phyloP scores from a whole-genome alignment of 176 grass and related monocot genomes.

The Aechmea fasciata region DNA sequence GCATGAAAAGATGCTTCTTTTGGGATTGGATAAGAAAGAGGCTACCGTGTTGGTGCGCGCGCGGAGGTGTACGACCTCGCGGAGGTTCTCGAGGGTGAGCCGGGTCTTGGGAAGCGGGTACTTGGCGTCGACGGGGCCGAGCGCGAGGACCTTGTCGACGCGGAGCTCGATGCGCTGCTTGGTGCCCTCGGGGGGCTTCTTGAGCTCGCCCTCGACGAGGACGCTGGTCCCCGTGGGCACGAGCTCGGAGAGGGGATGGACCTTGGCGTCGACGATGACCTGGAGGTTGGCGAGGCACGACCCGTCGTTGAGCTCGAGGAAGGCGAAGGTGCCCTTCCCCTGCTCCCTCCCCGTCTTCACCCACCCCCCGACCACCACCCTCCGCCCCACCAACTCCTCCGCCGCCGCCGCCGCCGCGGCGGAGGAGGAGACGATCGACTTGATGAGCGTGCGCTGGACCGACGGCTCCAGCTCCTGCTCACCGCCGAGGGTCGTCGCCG shows the following conservation, averaged over 20 bases:
- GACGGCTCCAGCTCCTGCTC: slow-evolving; percentile 28
- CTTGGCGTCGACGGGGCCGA: slow-evolving; percentile 57
- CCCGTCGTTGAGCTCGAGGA: slow-evolving; percentile 87
- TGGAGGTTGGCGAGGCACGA: slow-evolving; percentile 75
- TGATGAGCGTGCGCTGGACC: slow-evolving; percentile 25
- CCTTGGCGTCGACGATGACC: slow-evolving; percentile 49
- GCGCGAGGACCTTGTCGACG: slow-evolving; percentile 59
- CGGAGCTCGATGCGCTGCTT: slow-evolving; percentile 75
- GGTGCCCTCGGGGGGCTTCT: slow-evolving; percentile 58
- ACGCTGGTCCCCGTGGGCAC: slow-evolving; percentile 70
- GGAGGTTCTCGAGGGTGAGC: slow-evolving; percentile 69
- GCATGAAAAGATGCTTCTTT: neutral
- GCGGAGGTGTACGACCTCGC: slow-evolving; percentile 66
- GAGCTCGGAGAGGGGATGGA: slow-evolving; percentile 48
- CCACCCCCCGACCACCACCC: slow-evolving; percentile 66
- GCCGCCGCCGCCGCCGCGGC: slow-evolving; percentile 16
- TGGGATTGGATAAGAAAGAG: neutral
- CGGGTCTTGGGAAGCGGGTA: slow-evolving; percentile 86
- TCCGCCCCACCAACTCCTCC: slow-evolving; percentile 25
- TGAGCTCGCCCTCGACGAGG: slow-evolving; percentile 68
- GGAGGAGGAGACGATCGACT: slow-evolving; percentile 22
- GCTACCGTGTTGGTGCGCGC: slow-evolving; percentile 78
- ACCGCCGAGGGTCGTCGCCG: no score
- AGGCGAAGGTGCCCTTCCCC: slow-evolving; percentile 56
- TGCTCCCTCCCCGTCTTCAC: slow-evolving; percentile 71